Evolutionary conservation across 1,284 basidiomycete genomes (phyloP), one percentile per base, ranked within the genome.

Genomic region (Volvariella volvacea): DNA sequence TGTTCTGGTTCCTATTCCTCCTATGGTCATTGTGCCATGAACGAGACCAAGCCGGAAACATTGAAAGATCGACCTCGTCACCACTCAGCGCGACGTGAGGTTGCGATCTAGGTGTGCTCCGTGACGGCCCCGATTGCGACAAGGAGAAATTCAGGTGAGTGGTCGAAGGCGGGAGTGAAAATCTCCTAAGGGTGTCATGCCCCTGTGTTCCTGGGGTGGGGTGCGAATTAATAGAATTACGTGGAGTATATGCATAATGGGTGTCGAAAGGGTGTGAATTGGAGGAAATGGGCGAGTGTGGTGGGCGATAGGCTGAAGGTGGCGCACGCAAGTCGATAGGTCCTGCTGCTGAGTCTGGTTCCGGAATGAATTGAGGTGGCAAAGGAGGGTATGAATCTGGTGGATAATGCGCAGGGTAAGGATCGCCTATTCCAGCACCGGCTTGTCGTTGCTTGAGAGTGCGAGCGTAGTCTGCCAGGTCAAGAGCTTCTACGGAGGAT

Each of bases 391-490:
- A 65, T 21, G 56, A 60, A 53, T 63, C 62, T 41, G 34, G n/a
- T 36, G 34, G 34, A 36, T 36, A 36, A 36, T 36, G 34, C 8
- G 34, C 34, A 36, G 34, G 34, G 15, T 36, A 36, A 8, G 34
- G 34, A 8, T 15, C 34, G 19, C 6, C 14, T 36, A 20, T n/a
- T 4, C 8, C 34, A 7, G 34, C 34, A 21, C 57, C 56, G 34
- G 51, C 58, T 55, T 57, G 65, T 41, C 60, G 61, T 38, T 51
- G 55, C 17, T 64, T 60, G 20, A 83, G 64, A 21, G 73, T 76
- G 48, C 57, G 64, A 7, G 78, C 68, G 59, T 83, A 85, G 57
- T 83, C 81, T 31, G 80, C 80, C 17, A 85, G 69, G 61, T 85
- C 82, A 45, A 83, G 68, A 2, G 80, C 80, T 56, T 83, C 80